These are phyloP conservation scores for Rhynchosporium agropyri DNA, from an alignment of 2,329 filamentous ascomycete genomes.

Conservation along the genomic window DNA sequence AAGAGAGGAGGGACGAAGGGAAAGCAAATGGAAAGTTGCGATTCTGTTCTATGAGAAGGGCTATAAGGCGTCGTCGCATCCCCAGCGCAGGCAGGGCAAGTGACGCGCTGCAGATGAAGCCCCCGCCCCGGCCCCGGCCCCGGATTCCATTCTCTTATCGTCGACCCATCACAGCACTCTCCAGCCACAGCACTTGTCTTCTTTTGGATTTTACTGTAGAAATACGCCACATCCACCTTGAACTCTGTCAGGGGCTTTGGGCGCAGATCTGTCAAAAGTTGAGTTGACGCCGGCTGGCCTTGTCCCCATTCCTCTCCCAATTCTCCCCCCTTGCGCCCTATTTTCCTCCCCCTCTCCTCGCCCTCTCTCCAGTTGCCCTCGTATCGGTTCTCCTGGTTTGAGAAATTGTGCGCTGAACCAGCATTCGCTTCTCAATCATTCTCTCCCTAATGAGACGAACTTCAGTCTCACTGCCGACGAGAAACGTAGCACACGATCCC, in stretches of 20 bases:
- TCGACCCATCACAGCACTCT: slow-evolving; percentile 6
- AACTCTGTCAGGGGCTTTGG: slow-evolving; percentile 13
- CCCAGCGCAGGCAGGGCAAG: slow-evolving; percentile 22
- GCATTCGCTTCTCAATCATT: slow-evolving; percentile 22
- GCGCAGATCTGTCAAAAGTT: slow-evolving; percentile 13
- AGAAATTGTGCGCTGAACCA: slow-evolving; percentile 22
- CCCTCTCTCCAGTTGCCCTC: slow-evolving; percentile 4
- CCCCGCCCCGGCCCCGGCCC: slow-evolving; percentile 3
- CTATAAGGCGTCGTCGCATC: slow-evolving; percentile 7
- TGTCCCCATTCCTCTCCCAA: slow-evolving; percentile 16
- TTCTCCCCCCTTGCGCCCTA: slow-evolving; percentile 6
- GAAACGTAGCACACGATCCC: slow-evolving; percentile 61
- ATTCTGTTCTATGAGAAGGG: slow-evolving; percentile 29
- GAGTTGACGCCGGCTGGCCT: slow-evolving; percentile 6
- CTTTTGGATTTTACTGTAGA: not conserved
- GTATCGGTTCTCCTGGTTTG: slow-evolving; percentile 13
- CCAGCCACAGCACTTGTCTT: slow-evolving; percentile 1
- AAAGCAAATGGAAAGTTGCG: slow-evolving; percentile 18
- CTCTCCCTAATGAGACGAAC: slow-evolving; percentile 61
- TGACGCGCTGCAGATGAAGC: slow-evolving; percentile 22
- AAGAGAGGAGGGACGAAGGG: slow-evolving; percentile 8
- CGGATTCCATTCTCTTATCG: slow-evolving; percentile 10
- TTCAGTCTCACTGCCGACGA: slow-evolving; percentile 65
- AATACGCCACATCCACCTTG: slow-evolving; percentile 23
- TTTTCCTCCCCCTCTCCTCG: slow-evolving; percentile 2